Evolutionary conservation across 495 filamentous ascomycete species (phyloP).

Genomic region (Halenospora varia): DNA sequence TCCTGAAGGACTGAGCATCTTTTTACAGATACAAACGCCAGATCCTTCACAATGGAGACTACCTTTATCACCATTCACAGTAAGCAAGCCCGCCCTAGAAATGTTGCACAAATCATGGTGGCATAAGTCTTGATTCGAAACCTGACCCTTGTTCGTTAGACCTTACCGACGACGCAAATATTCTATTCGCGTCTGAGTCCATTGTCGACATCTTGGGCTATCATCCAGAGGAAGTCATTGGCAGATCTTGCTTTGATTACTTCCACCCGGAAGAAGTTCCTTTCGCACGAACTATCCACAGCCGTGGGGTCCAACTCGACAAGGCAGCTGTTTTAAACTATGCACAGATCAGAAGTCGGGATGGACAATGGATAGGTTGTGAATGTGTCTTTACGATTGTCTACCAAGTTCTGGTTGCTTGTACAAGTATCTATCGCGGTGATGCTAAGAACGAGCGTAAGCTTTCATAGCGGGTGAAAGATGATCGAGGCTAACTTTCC

Average conservation of each 20-base stretch:
- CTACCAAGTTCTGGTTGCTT: slow-evolving; percentile 81
- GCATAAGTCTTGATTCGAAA: slow-evolving; percentile 16
- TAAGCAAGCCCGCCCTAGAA: slow-evolving; percentile 37
- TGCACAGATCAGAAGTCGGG: slow-evolving; percentile 62
- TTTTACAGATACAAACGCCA: slow-evolving; percentile 27
- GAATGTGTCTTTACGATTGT: slow-evolving; percentile 90
- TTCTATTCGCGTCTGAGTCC: slow-evolving; percentile 81
- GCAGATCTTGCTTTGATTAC: slow-evolving; percentile 79
- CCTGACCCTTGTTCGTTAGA: slow-evolving; percentile 41
- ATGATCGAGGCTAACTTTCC: slow-evolving; percentile 12
- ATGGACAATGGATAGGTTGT: slow-evolving; percentile 74
- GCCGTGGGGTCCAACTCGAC: slow-evolving; percentile 69
- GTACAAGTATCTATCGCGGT: slow-evolving; percentile 72
- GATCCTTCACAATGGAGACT: slow-evolving; percentile 64
- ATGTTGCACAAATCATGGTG: slow-evolving; percentile 13
- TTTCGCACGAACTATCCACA: slow-evolving; percentile 68
- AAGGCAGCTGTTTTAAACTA: slow-evolving; percentile 85
- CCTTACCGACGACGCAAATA: slow-evolving; percentile 68
- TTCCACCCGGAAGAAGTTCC: slow-evolving; percentile 81
- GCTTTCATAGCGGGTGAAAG: slow-evolving; percentile 28
- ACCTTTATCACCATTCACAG: slow-evolving; percentile 95
- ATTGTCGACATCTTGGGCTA: slow-evolving; percentile 81
- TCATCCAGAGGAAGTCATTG: slow-evolving; percentile 67
- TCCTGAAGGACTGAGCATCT: slow-evolving; percentile 22
- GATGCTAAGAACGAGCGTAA: slow-evolving; percentile 72